phyloP scores from a whole-genome alignment of 805 yeast species.

The Schwanniomyces polymorphus region DNA sequence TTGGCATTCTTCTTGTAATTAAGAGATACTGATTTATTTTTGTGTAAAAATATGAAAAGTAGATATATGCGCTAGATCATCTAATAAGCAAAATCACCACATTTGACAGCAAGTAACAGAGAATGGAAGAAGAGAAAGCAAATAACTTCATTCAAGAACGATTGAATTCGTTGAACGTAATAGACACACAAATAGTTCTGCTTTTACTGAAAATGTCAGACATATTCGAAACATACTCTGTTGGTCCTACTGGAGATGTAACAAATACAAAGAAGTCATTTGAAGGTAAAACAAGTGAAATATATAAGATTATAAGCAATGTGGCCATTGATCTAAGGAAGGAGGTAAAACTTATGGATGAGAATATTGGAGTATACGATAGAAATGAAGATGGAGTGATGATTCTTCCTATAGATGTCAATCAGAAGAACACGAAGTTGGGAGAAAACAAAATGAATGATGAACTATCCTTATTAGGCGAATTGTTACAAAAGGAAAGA shows the following conservation, averaged over 20 bases:
- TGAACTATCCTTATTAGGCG: slow-evolving; percentile 32
- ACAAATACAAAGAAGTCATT: slow-evolving; percentile 38
- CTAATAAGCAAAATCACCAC: neutral
- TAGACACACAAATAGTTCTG: slow-evolving; percentile 54
- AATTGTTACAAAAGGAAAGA: slow-evolving; percentile 2
- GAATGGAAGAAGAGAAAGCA: slow-evolving; percentile 11
- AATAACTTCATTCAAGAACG: slow-evolving; percentile 47
- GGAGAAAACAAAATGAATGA: slow-evolving; percentile 57
- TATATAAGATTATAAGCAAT: slow-evolving; percentile 55
- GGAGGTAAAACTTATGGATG: slow-evolving; percentile 67
- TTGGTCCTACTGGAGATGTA: slow-evolving; percentile 19
- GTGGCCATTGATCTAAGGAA: slow-evolving; percentile 61
- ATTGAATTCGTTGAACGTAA: slow-evolving; percentile 49
- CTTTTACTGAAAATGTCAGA: slow-evolving; percentile 50
- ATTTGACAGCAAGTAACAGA: neutral
- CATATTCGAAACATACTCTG: slow-evolving; percentile 44
- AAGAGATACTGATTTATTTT: neutral
- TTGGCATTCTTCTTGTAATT: slow-evolving; percentile 24
- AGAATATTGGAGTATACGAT: slow-evolving; percentile 49
- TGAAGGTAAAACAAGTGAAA: slow-evolving; percentile 41
- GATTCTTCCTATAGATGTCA: slow-evolving; percentile 67
- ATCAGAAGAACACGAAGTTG: slow-evolving; percentile 68
- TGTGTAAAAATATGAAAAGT: neutral
- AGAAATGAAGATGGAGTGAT: slow-evolving; percentile 45
- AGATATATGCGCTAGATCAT: neutral